Evolutionary conservation across 2,329 filamentous ascomycete species (phyloP).

Genomic region (Drechslerella dactyloides): DNA sequence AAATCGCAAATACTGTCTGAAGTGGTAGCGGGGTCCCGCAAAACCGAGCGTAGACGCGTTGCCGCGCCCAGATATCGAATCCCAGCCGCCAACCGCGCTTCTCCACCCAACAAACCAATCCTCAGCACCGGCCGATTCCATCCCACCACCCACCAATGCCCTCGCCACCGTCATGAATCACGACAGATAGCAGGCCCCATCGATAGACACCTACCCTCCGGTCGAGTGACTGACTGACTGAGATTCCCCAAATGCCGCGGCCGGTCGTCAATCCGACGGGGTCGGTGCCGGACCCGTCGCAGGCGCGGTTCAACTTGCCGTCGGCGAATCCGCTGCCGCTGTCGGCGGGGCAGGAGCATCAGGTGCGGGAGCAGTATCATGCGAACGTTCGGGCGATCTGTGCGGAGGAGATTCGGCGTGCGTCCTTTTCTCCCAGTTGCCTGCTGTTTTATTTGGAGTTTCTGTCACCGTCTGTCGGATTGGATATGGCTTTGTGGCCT

Average conservation of each 20-base stretch:
- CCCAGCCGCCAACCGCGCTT: not conserved
- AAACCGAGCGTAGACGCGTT: not conserved
- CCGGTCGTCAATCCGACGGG: constrained; percentile 39
- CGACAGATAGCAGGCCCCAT: constrained; percentile 32
- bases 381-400: constrained; percentile 78
- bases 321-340: constrained; percentile 81
- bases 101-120: constrained; percentile 19
- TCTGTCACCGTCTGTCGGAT: too few relatives aligned
- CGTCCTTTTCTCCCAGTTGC: constrained; percentile 1
- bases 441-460: too few relatives aligned
- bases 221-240: not conserved
- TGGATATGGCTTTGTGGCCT: too few relatives aligned
- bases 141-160: constrained; percentile 18
- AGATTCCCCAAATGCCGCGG: constrained; percentile 23
- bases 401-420: constrained; percentile 72
- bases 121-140: constrained; percentile 15
- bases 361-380: constrained; percentile 81
- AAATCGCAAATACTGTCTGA: too few relatives aligned
- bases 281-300: constrained; percentile 38
- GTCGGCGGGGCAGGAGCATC: constrained; percentile 78
- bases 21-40: too few relatives aligned
- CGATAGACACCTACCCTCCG: not conserved
- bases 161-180: constrained; percentile 47
- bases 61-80: not conserved
- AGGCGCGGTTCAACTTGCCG: constrained; percentile 57